Conservation (phyloP, 2,329 filamentous ascomycete genomes). For the Penicillium sp. region DNA sequence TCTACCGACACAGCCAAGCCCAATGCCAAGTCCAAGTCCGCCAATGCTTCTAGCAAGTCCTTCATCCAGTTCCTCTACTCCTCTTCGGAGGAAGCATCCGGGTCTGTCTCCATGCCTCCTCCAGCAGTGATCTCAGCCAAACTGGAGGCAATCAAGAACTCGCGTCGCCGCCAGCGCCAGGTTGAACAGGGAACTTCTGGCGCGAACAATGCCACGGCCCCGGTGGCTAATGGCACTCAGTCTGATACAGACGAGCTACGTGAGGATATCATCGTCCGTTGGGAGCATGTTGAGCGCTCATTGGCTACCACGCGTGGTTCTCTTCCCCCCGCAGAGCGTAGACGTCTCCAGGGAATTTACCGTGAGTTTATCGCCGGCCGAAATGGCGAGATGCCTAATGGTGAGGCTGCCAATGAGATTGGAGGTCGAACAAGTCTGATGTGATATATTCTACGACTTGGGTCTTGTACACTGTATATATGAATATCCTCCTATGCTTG, state of each 20-base stretch:
- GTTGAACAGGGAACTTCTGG: slow-evolving; percentile 37
- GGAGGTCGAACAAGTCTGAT: slow-evolving; percentile 91
- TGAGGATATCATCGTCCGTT: slow-evolving; percentile 76
- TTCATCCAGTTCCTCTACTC: slow-evolving; percentile 87
- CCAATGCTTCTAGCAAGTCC: slow-evolving; percentile 36
- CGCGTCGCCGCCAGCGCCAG: slow-evolving; percentile 62
- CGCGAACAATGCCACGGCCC: slow-evolving; percentile 7
- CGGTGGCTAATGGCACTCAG: slow-evolving; percentile 23
- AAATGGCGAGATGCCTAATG: slow-evolving; percentile 92
- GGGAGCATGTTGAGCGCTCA: slow-evolving; percentile 77
- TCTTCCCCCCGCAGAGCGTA: slow-evolving; percentile 75
- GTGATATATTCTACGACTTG: slow-evolving; percentile 46
- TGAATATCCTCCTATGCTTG: slow-evolving; percentile 6
- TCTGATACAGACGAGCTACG: slow-evolving; percentile 31
- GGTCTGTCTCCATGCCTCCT: slow-evolving; percentile 64
- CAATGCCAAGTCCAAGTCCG: slow-evolving; percentile 27
- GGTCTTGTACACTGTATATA: slow-evolving; percentile 20
- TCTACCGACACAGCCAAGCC: slow-evolving; percentile 40
- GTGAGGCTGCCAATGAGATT: slow-evolving; percentile 86
- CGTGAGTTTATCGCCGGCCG: slow-evolving; percentile 87
- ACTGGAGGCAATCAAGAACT: slow-evolving; percentile 71
- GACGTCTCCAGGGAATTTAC: slow-evolving; percentile 76
- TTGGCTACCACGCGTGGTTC: slow-evolving; percentile 75
- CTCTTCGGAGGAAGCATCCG: slow-evolving; percentile 49
- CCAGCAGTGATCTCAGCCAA: slow-evolving; percentile 77